These are phyloP conservation scores for Blumeriella jaapii DNA, from an alignment of 2,329 filamentous ascomycete species.

Conservation along the genomic window DNA sequence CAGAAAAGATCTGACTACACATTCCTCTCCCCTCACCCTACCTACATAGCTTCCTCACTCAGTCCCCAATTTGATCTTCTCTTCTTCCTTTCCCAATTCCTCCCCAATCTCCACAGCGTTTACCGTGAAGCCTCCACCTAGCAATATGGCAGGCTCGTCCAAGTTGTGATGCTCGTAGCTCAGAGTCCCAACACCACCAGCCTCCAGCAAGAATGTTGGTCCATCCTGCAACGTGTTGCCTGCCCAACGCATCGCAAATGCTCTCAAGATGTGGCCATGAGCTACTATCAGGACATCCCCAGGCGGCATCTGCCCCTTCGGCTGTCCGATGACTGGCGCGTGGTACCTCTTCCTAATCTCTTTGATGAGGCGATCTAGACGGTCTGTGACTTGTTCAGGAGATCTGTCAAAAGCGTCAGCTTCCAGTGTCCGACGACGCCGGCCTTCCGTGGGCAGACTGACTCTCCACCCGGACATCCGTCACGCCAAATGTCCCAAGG, in stretches of 20 bases:
- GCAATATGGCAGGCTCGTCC: slow-evolving; percentile 66
- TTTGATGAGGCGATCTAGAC: slow-evolving; percentile 64
- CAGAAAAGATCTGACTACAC: too few species aligned
- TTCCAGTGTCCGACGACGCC: too few species aligned
- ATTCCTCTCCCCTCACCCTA: too few species aligned
- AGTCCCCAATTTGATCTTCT: too few species aligned
- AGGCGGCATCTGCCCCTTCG: slow-evolving; percentile 28
- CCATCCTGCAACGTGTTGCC: slow-evolving; percentile 59
- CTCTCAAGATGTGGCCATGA: slow-evolving; percentile 80
- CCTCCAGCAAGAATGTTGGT: slow-evolving; percentile 73
- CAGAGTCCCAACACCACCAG: slow-evolving; percentile 71
- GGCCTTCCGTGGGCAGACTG: too few species aligned
- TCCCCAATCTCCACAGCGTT: slow-evolving; percentile 16
- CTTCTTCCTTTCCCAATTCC: neutral
- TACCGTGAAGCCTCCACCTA: slow-evolving; percentile 49
- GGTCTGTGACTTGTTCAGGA: slow-evolving; percentile 55
- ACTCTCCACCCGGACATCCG: slow-evolving; percentile 78
- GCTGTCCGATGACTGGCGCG: slow-evolving; percentile 45
- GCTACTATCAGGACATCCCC: slow-evolving; percentile 68
- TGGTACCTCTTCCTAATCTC: slow-evolving; percentile 59
- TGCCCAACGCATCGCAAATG: slow-evolving; percentile 80
- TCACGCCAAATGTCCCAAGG: slow-evolving; percentile 84
- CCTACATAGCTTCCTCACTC: too few species aligned
- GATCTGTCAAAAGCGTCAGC: slow-evolving; percentile 10
- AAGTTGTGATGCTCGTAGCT: slow-evolving; percentile 76